These are phyloP conservation scores for Acanthamoeba rhysodes DNA, from an alignment of 208 protist genomes.

Conservation along the genomic window DNA sequence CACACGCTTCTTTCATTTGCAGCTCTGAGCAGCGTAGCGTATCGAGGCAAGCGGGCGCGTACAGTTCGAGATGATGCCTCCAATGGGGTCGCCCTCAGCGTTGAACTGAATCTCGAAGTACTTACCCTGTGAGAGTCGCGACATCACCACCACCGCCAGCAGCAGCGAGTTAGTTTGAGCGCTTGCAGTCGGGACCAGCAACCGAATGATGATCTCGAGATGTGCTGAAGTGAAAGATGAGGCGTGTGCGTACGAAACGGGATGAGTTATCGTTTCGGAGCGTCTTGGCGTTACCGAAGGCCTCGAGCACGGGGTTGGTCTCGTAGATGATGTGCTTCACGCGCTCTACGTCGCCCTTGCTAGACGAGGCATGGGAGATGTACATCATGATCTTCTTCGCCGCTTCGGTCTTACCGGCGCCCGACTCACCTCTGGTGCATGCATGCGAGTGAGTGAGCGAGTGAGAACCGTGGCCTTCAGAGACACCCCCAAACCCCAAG, in stretches of 20 bases:
- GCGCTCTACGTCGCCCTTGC: constrained; percentile 91
- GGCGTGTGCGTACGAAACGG: constrained; percentile 82
- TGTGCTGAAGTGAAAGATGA: background rate
- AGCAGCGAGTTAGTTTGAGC: background rate
- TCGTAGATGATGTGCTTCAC: constrained; percentile 95
- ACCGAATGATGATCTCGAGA: too few relatives aligned
- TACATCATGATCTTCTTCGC: constrained; percentile 98
- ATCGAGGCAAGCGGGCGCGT: constrained; percentile 8
- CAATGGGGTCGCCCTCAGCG: constrained; percentile 75
- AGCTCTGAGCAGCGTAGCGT: background rate
- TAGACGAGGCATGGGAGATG: constrained; percentile 73
- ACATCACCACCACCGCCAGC: background rate
- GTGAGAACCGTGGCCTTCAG: background rate
- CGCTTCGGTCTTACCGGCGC: constrained; percentile 98
- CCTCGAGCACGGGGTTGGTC: constrained; percentile 88
- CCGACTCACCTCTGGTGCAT: constrained; percentile 93
- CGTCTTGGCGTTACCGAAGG: constrained; percentile 87
- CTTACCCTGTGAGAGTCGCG: constrained; percentile 77
- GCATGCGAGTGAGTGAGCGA: background rate
- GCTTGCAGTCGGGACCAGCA: background rate
- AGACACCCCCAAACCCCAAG: constrained; percentile 15
- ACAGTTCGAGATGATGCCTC: constrained; percentile 83
- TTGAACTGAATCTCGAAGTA: constrained; percentile 89
- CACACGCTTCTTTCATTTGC: background rate
- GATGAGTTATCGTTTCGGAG: constrained; percentile 90